A percentile compares a stretch with the other conserved stretches of the same genome.
Conservation (phyloP, 495 filamentous ascomycete genomes). For the Zalerion maritima region DNA sequence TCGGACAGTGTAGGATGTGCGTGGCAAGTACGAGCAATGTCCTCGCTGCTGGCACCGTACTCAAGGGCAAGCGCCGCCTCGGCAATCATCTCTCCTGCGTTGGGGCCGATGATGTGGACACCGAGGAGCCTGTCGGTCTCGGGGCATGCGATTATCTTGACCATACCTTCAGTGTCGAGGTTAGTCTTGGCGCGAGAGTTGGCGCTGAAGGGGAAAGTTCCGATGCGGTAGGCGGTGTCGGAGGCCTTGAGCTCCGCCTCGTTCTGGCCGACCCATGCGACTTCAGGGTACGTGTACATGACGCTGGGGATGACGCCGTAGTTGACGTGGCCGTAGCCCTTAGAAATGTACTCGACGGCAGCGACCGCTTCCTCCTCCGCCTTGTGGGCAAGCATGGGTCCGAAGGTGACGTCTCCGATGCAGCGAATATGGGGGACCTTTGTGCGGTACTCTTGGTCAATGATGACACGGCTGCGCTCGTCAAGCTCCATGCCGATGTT, state of each 20-base stretch:
- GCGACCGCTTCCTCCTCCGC: slow-evolving; percentile 96
- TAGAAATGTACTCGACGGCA: slow-evolving; percentile 89
- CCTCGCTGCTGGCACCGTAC: slow-evolving; percentile 90
- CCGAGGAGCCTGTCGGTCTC: slow-evolving; percentile 93
- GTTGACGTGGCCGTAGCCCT: slow-evolving; percentile 96
- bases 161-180: slow-evolving; percentile 86
- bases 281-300: slow-evolving; percentile 99
- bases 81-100: slow-evolving; percentile 98
- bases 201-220: slow-evolving; percentile 91
- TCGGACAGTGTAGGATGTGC: slow-evolving; percentile 93
- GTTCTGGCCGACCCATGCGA: slow-evolving; percentile 96
- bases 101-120: slow-evolving; percentile 90
- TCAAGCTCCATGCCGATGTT: slow-evolving; percentile 91
- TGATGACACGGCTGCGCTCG: slow-evolving; percentile 83
- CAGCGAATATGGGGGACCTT: slow-evolving; percentile 93
- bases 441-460: slow-evolving; percentile 97
- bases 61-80: slow-evolving; percentile 91
- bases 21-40: slow-evolving; percentile 90
- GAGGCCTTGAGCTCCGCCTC: slow-evolving; percentile 89
- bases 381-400: slow-evolving; percentile 98
- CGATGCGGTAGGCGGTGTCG: slow-evolving; percentile 78
- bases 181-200: slow-evolving; percentile 99
- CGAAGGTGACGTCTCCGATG: slow-evolving; percentile 93
- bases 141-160: slow-evolving; percentile 93
- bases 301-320: slow-evolving; percentile 94